Percentiles rank a stretch among this genome's conserved stretches.
These are phyloP conservation scores for Recurvomyces mirabilis DNA, from an alignment of 495 filamentous ascomycete genomes.

Conservation along the genomic window DNA sequence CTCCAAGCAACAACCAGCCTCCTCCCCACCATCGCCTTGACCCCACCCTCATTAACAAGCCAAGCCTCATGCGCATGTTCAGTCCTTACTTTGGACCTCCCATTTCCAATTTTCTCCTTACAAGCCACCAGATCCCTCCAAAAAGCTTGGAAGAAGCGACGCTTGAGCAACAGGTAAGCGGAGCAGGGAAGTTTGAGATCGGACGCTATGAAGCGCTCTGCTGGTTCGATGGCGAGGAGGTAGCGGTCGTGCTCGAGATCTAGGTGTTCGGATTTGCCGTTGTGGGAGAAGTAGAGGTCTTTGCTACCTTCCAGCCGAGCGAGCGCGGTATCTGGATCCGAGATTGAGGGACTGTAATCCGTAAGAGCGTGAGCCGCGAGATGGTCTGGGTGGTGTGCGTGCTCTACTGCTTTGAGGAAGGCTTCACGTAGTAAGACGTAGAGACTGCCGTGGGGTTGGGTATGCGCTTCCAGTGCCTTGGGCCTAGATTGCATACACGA, in stretches of 20 bases:
- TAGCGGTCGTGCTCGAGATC: slow-evolving; percentile 9
- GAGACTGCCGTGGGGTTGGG: neutral
- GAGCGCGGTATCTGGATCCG: neutral
- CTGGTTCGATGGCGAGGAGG: neutral
- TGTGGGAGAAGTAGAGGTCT: neutral
- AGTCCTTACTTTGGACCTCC: slow-evolving; percentile 1
- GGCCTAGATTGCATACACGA: neutral
- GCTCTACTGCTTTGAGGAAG: neutral
- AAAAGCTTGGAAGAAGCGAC: slow-evolving; percentile 8
- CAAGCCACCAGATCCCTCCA: slow-evolving; percentile 1
- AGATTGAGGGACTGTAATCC: slow-evolving; percentile 6
- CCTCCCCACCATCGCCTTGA: neutral
- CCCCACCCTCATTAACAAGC: slow-evolving; percentile 2
- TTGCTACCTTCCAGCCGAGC: neutral
- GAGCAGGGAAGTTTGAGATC: neutral
- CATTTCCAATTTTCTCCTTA: neutral
- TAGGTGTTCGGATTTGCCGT: neutral
- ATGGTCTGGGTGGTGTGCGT: slow-evolving; percentile 7
- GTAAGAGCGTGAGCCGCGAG: neutral
- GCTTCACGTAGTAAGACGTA: slow-evolving; percentile 5
- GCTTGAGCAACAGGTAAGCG: slow-evolving; percentile 10
- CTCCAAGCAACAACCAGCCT: slow-evolving; percentile 11
- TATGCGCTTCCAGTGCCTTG: neutral
- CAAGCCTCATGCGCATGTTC: slow-evolving; percentile 10
- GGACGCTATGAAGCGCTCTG: neutral